A percentile compares a stretch with the other conserved stretches of the same genome.
phyloP scores from a whole-genome alignment of 2,329 filamentous ascomycete genomes.

The Fusarium oligoseptatum region DNA sequence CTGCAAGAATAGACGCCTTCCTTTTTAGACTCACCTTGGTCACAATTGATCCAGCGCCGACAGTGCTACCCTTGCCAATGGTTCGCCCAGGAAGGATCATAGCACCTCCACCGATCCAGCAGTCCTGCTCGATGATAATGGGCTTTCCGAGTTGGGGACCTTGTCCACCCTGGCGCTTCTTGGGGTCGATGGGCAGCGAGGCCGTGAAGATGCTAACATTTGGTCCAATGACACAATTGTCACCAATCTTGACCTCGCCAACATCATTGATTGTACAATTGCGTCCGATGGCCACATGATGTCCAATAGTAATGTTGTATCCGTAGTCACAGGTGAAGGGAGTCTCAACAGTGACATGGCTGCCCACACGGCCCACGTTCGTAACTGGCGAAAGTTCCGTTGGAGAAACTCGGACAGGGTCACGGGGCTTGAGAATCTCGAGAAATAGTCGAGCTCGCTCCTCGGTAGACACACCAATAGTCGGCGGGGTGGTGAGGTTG shows the following conservation, averaged over 20 bases:
- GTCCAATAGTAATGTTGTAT: slow-evolving; percentile 91
- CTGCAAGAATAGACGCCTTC: not conserved
- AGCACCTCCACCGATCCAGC: slow-evolving; percentile 84
- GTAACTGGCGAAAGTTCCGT: slow-evolving; percentile 65
- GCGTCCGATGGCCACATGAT: slow-evolving; percentile 85
- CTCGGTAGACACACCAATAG: slow-evolving; percentile 75
- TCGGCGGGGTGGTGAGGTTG: slow-evolving; percentile 78
- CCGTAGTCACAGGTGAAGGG: slow-evolving; percentile 96
- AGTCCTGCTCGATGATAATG: slow-evolving; percentile 87
- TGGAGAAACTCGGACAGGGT: slow-evolving; percentile 68
- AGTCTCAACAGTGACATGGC: slow-evolving; percentile 82
- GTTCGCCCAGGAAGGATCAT: slow-evolving; percentile 83
- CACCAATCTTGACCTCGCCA: slow-evolving; percentile 84
- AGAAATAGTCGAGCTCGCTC: slow-evolving; percentile 79
- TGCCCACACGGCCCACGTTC: slow-evolving; percentile 75
- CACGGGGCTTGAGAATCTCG: slow-evolving; percentile 76
- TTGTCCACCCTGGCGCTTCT: slow-evolving; percentile 78
- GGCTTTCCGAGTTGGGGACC: slow-evolving; percentile 77
- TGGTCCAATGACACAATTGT: slow-evolving; percentile 81
- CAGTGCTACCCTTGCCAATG: slow-evolving; percentile 82
- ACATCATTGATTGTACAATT: slow-evolving; percentile 90
- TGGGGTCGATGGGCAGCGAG: slow-evolving; percentile 78
- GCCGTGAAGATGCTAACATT: slow-evolving; percentile 89
- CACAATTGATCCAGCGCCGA: slow-evolving; percentile 88
- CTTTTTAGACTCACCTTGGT: slow-evolving; percentile 70